These are phyloP conservation scores for Ceratobasidium sp. DNA, from an alignment of 1,284 basidiomycete species.

Conservation along the genomic window DNA sequence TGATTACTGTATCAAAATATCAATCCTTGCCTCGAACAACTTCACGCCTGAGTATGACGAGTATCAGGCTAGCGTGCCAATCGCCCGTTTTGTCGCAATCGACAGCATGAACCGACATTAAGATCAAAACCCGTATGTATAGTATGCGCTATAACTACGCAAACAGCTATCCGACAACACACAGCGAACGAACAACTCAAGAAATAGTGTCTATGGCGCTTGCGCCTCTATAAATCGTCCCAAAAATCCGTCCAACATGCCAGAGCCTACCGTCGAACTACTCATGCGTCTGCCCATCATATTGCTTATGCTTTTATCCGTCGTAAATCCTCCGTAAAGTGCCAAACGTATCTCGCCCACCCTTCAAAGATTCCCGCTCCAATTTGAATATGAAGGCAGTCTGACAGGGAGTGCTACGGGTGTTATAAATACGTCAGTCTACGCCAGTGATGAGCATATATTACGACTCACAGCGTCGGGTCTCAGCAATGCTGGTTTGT, in stretches of 20 bases:
- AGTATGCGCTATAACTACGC: not conserved
- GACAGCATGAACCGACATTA: too few relatives aligned
- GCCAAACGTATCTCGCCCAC: constrained; percentile 80
- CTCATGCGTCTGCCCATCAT: not conserved
- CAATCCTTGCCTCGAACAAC: too few relatives aligned
- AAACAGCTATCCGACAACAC: not conserved
- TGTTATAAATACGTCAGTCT: constrained; percentile 14
- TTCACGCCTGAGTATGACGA: too few relatives aligned
- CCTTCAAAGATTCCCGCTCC: constrained; percentile 76
- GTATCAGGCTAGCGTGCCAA: too few relatives aligned
- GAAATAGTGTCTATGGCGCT: not conserved
- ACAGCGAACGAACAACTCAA: not conserved
- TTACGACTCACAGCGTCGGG: constrained; percentile 70
- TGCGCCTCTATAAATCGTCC: constrained; percentile 4
- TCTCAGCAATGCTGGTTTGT: constrained; percentile 69
- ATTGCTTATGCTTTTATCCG: not conserved
- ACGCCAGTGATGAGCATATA: not conserved
- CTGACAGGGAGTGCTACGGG: constrained; percentile 67
- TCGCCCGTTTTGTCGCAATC: too few relatives aligned
- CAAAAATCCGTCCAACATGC: not conserved
- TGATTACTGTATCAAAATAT: constrained; percentile 2
- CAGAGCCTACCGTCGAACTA: too few relatives aligned
- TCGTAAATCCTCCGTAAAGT: constrained; percentile 57
- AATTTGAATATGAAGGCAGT: constrained; percentile 75
- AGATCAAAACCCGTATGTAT: too few relatives aligned